Conservation (phyloP, 2,329 filamentous ascomycete genomes). For the Aureobasidium musti region DNA sequence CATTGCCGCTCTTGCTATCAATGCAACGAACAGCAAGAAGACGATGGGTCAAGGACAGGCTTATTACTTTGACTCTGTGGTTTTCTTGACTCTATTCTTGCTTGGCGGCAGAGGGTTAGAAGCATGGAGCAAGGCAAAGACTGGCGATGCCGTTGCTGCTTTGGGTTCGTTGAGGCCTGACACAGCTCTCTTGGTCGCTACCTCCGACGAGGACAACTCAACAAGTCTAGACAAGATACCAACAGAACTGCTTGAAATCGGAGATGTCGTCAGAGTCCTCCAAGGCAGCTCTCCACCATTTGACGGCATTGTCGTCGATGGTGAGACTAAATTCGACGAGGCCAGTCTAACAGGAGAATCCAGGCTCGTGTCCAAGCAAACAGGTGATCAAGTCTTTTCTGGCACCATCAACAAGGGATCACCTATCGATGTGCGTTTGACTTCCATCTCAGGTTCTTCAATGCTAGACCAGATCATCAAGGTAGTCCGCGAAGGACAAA, state of each 20-base stretch:
- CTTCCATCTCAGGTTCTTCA: conserved; percentile 65
- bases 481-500: conserved; percentile 75
- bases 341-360: conserved; percentile 85
- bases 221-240: conserved; percentile 39
- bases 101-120: conserved; percentile 74
- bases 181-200: conserved; percentile 67
- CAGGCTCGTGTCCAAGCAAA: conserved; percentile 62
- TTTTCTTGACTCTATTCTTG: conserved; percentile 87
- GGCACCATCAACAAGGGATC: conserved; percentile 73
- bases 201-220: background rate
- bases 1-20: conserved; percentile 70
- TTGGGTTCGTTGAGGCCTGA: conserved; percentile 76
- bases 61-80: conserved; percentile 85
- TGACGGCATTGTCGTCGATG: conserved; percentile 65
- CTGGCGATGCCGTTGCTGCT: conserved; percentile 80
- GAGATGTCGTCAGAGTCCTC: conserved; percentile 65
- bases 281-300: conserved; percentile 82
- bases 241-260: conserved; percentile 65
- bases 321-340: conserved; percentile 75
- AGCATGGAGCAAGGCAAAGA: conserved; percentile 87
- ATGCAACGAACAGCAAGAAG: conserved; percentile 42
- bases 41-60: conserved; percentile 32
- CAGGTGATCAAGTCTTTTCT: conserved; percentile 67
- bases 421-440: conserved; percentile 64
- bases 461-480: conserved; percentile 80